Base-by-base conservation (phyloP, 164 flowering plant species). In the Aristolochia californica region DNA sequence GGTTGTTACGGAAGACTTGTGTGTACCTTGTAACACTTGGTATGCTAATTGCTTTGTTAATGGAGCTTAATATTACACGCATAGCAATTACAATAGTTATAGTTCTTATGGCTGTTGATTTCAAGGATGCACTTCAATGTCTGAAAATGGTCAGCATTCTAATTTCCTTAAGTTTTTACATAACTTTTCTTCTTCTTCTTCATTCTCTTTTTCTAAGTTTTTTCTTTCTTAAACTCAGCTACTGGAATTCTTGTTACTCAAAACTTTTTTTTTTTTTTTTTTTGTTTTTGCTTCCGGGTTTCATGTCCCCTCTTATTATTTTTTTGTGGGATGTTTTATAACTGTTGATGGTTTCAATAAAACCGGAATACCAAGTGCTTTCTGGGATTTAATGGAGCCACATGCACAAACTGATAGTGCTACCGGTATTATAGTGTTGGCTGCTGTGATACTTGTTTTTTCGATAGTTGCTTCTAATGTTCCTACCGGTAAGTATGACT, bases 51-150 rank as follows among this genome's bases (percentile, higher is more conserved):
- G n/a, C n/a, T n/a, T n/a, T n/a, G n/a, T n/a, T n/a, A 17, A 50
- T 72, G 71, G 95, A 94, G 53, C 65, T 88, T 20, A 77, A 91
- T 61, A 87, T 91, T 95, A 84, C 98, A 44, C 87, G 98, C 96
- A 79, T 88, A 26, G 91, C 98, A 13, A 68, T 91, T 25, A 82
- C 93, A 45, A 95, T 95, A 47, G 93, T 96, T 2, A 78, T 91
- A 21, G 83, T 82, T 57, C 93, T 91, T 45, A 80, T 82, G 43
- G 91, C 85, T 63, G 87, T 91, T 60, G 95, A 88, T 76, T 91
- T 91, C 75, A 84, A 84, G 66, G 98, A 91, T 73, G 98, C 98
- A 2, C 72, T 74, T 10, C 87, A 90, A 5, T 62, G 71, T 66
- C 75, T 91, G 1, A 93, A 88, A 53, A 91, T 86, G 96, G 98